Percentiles rank a stretch among this genome's conserved stretches.
phyloP scores from a whole-genome alignment of 495 filamentous ascomycete species.

The Neurospora sp. region DNA sequence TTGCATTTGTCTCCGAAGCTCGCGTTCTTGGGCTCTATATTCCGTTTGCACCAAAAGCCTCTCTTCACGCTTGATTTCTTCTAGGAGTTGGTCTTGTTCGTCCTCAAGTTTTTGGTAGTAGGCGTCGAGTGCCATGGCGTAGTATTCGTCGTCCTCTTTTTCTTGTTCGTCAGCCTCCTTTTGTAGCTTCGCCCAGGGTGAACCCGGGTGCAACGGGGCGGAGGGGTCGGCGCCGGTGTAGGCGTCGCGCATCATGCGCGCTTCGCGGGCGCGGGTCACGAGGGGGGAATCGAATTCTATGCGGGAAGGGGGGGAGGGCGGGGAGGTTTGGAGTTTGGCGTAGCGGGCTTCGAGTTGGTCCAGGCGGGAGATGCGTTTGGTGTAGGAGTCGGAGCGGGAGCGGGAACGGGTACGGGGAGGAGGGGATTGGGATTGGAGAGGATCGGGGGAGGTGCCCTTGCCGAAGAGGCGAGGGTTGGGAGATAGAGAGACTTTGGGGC shows the following conservation, averaged over 20 bases:
- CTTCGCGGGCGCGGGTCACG: not conserved
- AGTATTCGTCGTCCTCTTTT: not conserved
- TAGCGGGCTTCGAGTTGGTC: not conserved
- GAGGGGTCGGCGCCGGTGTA: not conserved
- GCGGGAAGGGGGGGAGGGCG: not conserved
- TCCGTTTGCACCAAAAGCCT: not conserved
- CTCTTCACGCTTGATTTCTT: not conserved
- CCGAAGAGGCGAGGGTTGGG: not conserved
- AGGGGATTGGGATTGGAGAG: not conserved
- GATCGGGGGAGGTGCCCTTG: not conserved
- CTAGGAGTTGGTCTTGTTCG: not conserved
- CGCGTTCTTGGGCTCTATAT: no score
- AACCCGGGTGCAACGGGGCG: accelerated
- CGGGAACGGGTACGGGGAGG: not conserved
- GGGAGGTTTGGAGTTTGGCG: not conserved
- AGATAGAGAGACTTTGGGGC: not conserved
- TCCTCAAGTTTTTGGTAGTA: not conserved
- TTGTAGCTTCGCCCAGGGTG: not conserved
- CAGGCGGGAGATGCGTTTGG: not conserved
- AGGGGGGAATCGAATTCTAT: not conserved
- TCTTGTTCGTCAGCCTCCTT: not conserved
- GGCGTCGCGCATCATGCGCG: not conserved
- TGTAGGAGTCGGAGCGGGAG: not conserved
- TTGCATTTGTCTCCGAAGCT: no score
- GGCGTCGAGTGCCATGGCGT: not conserved